Conservation (phyloP, 192 early-diverging fungal genomes). For the Rhizophlyctis rosea region DNA sequence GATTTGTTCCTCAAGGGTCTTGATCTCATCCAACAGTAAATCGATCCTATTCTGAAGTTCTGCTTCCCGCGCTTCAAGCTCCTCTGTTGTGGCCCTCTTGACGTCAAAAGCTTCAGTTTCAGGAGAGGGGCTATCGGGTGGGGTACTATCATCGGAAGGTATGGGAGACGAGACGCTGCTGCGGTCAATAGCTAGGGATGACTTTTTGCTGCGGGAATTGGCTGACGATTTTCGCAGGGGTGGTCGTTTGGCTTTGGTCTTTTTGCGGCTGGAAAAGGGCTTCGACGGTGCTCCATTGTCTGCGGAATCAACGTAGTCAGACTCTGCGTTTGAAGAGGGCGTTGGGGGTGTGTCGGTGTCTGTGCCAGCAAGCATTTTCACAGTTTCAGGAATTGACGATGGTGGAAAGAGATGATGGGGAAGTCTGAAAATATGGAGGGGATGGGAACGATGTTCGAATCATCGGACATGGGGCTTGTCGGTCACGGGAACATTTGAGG, state of each 20-base stretch:
- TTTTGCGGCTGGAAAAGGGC: background rate
- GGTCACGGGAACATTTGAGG: no score
- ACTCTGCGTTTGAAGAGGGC: background rate
- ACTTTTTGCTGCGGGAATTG: background rate
- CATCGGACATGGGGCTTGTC: no score
- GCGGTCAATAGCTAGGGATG: no score
- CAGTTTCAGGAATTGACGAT: no score
- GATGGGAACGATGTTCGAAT: no score
- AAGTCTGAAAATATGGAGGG: no score
- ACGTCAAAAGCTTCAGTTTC: background rate
- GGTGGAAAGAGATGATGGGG: no score
- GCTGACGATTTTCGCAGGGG: background rate
- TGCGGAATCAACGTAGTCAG: background rate
- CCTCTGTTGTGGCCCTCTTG: slow-evolving; percentile 2
- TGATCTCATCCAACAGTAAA: slow-evolving; percentile 52
- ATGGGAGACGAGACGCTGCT: no score
- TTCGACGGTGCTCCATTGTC: background rate
- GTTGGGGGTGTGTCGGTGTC: no score
- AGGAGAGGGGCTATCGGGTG: background rate
- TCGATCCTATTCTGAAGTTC: slow-evolving; percentile 53
- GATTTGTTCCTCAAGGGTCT: slow-evolving; percentile 47
- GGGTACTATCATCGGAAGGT: no score
- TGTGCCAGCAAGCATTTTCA: no score
- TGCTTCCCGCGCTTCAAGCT: slow-evolving; percentile 52
- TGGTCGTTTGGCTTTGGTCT: background rate